phyloP scores from a whole-genome alignment of 805 yeast species.

The Kodamaea sagamina region DNA sequence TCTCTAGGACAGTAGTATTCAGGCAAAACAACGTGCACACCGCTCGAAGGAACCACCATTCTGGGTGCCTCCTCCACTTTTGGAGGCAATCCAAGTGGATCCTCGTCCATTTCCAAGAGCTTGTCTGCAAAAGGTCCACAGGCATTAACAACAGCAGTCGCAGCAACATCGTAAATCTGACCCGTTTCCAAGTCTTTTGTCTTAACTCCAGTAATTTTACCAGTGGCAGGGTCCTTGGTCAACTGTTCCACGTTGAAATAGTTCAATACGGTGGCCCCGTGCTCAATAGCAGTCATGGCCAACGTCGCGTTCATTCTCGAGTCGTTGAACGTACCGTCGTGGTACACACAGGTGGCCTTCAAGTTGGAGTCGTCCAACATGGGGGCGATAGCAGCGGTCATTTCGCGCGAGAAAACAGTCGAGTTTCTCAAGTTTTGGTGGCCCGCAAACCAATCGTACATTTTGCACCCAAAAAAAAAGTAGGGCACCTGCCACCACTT shows the following conservation, averaged over 20 bases:
- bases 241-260: conserved; percentile 80
- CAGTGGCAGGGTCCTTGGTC: conserved; percentile 55
- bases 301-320: conserved; percentile 85
- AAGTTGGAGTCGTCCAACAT: conserved; percentile 76
- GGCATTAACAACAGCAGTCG: conserved; percentile 83
- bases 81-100: conserved; percentile 65
- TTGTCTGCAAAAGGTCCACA: conserved; percentile 93
- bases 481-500: conserved; percentile 95
- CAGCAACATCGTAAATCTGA: conserved; percentile 57
- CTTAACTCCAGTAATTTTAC: conserved; percentile 70
- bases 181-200: conserved; percentile 75
- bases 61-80: conserved; percentile 51
- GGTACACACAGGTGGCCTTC: conserved; percentile 90
- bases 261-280: conserved; percentile 89
- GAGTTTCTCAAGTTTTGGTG: conserved; percentile 78
- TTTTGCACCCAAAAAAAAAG: conserved; percentile 85
- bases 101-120: conserved; percentile 82
- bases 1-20: conserved; percentile 87
- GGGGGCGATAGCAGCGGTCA: conserved; percentile 76
- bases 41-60: conserved; percentile 93
- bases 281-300: conserved; percentile 80
- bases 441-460: conserved; percentile 93
- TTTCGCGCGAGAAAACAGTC: conserved; percentile 65
- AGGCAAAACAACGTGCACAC: conserved; percentile 90
- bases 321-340: conserved; percentile 94